Conservation (phyloP, 495 filamentous ascomycete genomes). For the Cryomyces minteri region DNA sequence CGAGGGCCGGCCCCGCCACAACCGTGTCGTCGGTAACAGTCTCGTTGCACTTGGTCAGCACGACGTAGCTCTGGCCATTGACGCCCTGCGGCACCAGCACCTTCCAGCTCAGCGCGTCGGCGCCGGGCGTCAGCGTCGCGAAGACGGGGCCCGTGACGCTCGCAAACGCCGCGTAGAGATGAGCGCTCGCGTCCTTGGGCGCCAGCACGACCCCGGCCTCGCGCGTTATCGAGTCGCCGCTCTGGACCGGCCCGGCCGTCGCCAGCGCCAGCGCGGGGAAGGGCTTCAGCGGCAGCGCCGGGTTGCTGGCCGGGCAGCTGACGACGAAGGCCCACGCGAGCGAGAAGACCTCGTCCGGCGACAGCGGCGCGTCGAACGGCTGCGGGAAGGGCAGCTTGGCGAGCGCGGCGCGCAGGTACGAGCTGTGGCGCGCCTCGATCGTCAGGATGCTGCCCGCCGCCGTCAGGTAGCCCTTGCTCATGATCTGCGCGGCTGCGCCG, state of each 20-base stretch:
- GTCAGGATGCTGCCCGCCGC: conserved; percentile 43
- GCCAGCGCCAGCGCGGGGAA: conserved; percentile 16
- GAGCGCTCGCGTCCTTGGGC: not conserved
- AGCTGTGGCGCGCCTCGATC: conserved; percentile 41
- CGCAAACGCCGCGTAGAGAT: conserved; percentile 23
- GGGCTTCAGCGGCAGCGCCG: conserved; percentile 35
- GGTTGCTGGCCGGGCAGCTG: conserved; percentile 34
- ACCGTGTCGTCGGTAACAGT: conserved; percentile 26
- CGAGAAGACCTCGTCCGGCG: conserved; percentile 39
- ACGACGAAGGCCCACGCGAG: conserved; percentile 40
- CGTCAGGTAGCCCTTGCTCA: conserved; percentile 32
- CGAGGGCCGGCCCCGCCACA: conserved; percentile 26
- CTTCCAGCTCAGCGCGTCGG: conserved; percentile 4
- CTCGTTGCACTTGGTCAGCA: conserved; percentile 22
- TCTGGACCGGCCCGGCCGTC: conserved; percentile 1
- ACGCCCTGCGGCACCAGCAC: conserved; percentile 23
- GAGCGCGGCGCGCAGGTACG: conserved; percentile 31
- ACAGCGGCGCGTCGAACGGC: conserved; percentile 37
- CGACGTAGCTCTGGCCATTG: conserved; percentile 28
- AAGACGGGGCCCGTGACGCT: conserved; percentile 21
- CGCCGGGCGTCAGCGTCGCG: conserved; percentile 1
- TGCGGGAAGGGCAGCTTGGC: conserved; percentile 32
- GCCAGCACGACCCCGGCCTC: conserved; percentile 1
- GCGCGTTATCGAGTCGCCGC: conserved; percentile 5
- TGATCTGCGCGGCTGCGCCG: conserved; percentile 39